Evolutionary conservation across 1,139 yeast species (phyloP).

Genomic region (Yamadazyma taylorii): DNA sequence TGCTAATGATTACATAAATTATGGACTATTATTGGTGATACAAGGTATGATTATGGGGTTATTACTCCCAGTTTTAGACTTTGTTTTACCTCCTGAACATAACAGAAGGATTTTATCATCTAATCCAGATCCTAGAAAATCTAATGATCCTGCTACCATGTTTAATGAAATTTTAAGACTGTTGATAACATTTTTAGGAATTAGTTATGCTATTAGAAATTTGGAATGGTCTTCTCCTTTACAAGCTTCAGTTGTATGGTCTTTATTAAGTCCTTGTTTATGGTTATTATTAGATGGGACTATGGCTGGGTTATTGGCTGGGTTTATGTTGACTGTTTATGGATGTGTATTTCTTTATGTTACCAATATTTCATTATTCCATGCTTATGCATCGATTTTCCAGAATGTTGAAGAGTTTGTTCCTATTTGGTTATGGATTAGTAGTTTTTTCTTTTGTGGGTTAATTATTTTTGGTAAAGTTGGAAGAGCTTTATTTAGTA

Average conservation of each 20-base stretch:
- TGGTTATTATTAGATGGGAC: conserved; percentile 85
- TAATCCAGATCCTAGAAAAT: conserved; percentile 31
- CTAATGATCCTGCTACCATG: conserved; percentile 26
- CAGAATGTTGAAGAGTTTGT: conserved; percentile 24
- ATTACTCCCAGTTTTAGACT: conserved; percentile 62
- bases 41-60: conserved; percentile 67
- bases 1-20: conserved; percentile 14
- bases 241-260: conserved; percentile 77
- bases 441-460: conserved; percentile 68
- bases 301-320: conserved; percentile 57
- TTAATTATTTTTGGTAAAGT: conserved; percentile 68
- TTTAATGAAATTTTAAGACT: conserved; percentile 52
- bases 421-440: conserved; percentile 51
- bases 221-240: conserved; percentile 76
- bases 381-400: conserved; percentile 10
- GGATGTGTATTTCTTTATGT: conserved; percentile 39
- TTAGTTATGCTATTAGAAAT: conserved; percentile 79
- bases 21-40: conserved; percentile 27
- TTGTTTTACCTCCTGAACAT: conserved; percentile 36
- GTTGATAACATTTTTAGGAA: conserved; percentile 75
- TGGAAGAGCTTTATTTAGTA: conserved; percentile 55
- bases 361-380: conserved; percentile 24
- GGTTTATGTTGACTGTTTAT: conserved; percentile 41
- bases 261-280: conserved; percentile 70
- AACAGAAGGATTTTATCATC: conserved; percentile 31